phyloP scores from a whole-genome alignment of 2,329 filamentous ascomycete genomes.

The Catunica adiposa region DNA sequence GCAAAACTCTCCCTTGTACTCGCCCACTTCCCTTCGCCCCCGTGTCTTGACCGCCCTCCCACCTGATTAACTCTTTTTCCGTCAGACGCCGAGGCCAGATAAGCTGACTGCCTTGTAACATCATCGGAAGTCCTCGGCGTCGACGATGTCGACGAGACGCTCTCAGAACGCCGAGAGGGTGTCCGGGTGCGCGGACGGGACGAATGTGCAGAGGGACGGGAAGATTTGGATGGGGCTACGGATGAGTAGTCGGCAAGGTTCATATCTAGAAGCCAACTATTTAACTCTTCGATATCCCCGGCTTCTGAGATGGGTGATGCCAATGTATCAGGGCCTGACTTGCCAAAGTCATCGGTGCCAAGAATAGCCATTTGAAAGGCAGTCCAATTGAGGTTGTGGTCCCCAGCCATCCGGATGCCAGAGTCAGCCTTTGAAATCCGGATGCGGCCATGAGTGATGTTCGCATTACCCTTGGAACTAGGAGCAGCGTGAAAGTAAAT shows the following conservation, averaged over 20 bases:
- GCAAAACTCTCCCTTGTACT: neutral
- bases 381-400: conserved; percentile 40
- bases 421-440: conserved; percentile 32
- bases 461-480: conserved; percentile 32
- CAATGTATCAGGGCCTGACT: conserved; percentile 8
- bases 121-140: conserved; percentile 10
- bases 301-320: conserved; percentile 23
- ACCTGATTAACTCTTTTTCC: too few species aligned
- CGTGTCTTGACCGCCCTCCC: neutral
- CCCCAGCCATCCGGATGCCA: conserved; percentile 14
- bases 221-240: neutral
- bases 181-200: neutral
- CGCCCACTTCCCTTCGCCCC: neutral
- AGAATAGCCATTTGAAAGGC: conserved; percentile 49
- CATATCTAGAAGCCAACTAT: conserved; percentile 32
- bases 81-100: neutral
- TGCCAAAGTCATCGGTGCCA: conserved; percentile 37
- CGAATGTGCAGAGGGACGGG: too few species aligned
- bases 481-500: conserved; percentile 33
- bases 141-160: conserved; percentile 3
- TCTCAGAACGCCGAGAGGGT: neutral
- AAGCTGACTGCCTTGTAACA: conserved; percentile 2
- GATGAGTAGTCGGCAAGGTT: conserved; percentile 9
- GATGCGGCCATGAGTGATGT: conserved; percentile 39
- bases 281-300: conserved; percentile 33